These are phyloP conservation scores for Hebeloma cylindrosporum DNA, from an alignment of 768 basidiomycete species.

Conservation along the genomic window DNA sequence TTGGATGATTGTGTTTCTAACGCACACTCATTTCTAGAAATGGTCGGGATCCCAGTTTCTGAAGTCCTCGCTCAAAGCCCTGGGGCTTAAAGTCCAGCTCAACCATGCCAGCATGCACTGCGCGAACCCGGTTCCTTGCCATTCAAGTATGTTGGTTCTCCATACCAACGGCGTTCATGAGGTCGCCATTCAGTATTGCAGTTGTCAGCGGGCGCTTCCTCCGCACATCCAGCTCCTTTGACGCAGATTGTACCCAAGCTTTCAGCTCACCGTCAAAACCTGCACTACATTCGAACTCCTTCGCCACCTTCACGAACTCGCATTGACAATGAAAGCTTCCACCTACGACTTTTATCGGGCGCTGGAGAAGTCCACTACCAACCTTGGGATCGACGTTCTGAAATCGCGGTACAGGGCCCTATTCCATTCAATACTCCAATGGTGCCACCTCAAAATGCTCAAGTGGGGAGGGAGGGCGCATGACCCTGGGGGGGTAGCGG, in stretches of 20 bases:
- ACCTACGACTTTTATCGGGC: constrained; percentile 3
- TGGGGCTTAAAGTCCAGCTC: background rate
- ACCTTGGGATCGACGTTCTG: background rate
- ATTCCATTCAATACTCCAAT: no score
- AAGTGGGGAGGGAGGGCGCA: constrained; percentile 22
- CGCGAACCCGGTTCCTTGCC: no score
- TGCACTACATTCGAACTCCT: constrained; percentile 8
- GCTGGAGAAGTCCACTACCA: constrained; percentile 2
- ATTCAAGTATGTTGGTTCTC: no score
- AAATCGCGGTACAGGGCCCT: background rate
- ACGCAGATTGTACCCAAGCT: constrained; percentile 14
- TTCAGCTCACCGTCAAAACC: background rate
- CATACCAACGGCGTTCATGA: no score
- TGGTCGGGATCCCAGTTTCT: background rate
- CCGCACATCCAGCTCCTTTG: no score
- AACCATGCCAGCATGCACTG: no score
- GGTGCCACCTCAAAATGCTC: constrained; percentile 24
- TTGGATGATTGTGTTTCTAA: background rate
- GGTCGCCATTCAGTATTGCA: no score
- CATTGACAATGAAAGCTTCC: background rate
- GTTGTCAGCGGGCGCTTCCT: no score
- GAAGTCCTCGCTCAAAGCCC: background rate
- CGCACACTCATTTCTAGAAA: background rate
- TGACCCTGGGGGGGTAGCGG: constrained; percentile 11
- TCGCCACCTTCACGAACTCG: background rate